Evolutionary conservation across 2,329 filamentous ascomycete genomes (phyloP).

Genomic region (Fusarium pseudoanthophilum): DNA sequence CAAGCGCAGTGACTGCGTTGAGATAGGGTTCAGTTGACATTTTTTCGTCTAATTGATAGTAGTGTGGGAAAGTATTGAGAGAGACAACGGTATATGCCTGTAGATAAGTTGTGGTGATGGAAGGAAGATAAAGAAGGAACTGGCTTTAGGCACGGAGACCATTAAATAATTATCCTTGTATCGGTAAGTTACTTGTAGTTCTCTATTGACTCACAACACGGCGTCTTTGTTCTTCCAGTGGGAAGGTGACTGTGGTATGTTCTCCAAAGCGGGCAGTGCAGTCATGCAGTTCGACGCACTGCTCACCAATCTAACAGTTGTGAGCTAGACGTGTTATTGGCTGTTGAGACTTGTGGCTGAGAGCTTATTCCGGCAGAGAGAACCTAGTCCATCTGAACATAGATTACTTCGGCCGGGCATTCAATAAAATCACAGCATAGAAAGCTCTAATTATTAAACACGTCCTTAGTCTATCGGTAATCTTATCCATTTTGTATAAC

Average conservation of each 20-base stretch:
- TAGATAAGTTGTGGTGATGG: neutral
- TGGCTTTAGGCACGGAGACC: too few relatives aligned
- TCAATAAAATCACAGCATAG: neutral
- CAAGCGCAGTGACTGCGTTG: neutral
- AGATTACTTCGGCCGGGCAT: accelerated
- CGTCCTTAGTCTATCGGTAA: neutral
- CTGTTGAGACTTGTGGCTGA: too few relatives aligned
- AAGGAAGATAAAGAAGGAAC: neutral
- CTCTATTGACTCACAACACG: neutral
- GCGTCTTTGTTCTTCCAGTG: neutral
- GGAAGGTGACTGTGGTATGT: neutral
- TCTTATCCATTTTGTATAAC: accelerated
- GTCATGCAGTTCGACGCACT: neutral
- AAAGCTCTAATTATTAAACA: neutral
- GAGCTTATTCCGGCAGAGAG: too few relatives aligned
- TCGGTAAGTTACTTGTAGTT: accelerated
- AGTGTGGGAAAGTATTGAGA: too few relatives aligned
- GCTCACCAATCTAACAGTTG: too few relatives aligned
- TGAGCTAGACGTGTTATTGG: too few relatives aligned
- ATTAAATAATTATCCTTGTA: neutral
- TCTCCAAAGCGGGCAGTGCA: neutral
- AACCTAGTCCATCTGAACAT: neutral
- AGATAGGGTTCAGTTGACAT: neutral
- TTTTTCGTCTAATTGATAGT: too few relatives aligned
- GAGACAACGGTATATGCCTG: neutral